A percentile compares a stretch with the other conserved stretches of the same genome.
Evolutionary conservation across 257 asterid genomes (phyloP).

Genomic region (Solanum bulbocastanum): DNA sequence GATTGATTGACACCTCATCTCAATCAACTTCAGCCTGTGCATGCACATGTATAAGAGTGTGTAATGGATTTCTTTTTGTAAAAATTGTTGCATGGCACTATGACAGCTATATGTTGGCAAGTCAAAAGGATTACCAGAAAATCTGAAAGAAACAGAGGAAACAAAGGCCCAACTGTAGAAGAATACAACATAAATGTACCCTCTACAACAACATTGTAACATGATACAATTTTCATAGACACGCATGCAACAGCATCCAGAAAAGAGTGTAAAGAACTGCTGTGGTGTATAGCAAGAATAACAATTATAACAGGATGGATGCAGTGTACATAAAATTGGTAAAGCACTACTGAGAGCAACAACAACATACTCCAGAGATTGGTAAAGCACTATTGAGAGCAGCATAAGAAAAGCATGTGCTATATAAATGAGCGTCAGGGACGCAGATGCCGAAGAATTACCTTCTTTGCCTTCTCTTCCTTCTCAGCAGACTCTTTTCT

Average conservation of each 20-base stretch:
- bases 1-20: background rate
- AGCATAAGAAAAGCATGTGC: background rate
- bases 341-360: background rate
- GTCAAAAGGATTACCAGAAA: background rate
- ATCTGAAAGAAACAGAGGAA: background rate
- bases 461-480: slow-evolving; percentile 84
- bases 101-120: background rate
- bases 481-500: slow-evolving; percentile 68
- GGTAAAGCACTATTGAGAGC: background rate
- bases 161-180: background rate
- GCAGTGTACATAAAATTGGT: background rate
- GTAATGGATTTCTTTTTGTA: background rate
- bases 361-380: background rate
- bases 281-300: background rate
- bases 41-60: background rate
- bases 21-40: background rate
- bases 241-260: background rate
- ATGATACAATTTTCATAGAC: background rate
- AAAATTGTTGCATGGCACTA: background rate
- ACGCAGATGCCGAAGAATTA: background rate
- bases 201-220: background rate
- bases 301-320: background rate
- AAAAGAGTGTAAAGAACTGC: background rate
- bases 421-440: background rate
- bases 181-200: background rate